Evolutionary conservation across 2,329 filamentous ascomycete genomes (phyloP), one percentile per base, ranked within the genome.

Genomic region (Dendrostoma leiphaemia): DNA sequence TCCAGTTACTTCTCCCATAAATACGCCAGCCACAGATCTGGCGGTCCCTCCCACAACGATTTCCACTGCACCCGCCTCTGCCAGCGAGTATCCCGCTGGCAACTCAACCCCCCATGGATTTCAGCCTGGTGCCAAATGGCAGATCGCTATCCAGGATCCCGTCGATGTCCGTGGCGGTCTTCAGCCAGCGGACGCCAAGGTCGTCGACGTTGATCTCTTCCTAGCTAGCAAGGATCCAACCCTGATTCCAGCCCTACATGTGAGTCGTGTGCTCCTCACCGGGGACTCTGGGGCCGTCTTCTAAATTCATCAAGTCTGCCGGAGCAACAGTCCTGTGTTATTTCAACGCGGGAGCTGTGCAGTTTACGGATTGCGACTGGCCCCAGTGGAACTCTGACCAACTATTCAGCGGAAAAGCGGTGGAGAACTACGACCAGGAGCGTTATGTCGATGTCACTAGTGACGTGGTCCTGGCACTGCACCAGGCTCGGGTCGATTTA

Each of bases 201-300:
- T 56, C 31, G 44, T 56, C 6, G 54, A 56, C 17, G 26, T 56
- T 9, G 54, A 56, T 35, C 44, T 56, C 4, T 56, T 56, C n/a
- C 49, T 47, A 17, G 54, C 54, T 29, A 43, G 35, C 45, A 56
- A 48, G 24, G 48, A 52, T n/a, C 49, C 44, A 21, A 53, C 48
- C 4, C 19, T 56, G 31, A 56, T 56, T 12, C 48, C 48, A 1
- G 13, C 43, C 9, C 49, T 56, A 19, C 54, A 53, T 46, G 54
- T 56, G n/a, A 24, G 53, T 43, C 13, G 2, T n/a, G 3, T 12
- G 1, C 12, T 13, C 3, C 6, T 13, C 4, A 19, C 26, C 15
- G n/a, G 21, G 19, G 24, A 4, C 7, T 26, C 51, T 53, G 19
- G 48, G 29, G 1, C 6, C 15, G 1, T 32, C 3, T 24, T n/a